Evolutionary conservation across 2,329 filamentous ascomycete genomes (phyloP).

Genomic region (Fusarium sp.): DNA sequence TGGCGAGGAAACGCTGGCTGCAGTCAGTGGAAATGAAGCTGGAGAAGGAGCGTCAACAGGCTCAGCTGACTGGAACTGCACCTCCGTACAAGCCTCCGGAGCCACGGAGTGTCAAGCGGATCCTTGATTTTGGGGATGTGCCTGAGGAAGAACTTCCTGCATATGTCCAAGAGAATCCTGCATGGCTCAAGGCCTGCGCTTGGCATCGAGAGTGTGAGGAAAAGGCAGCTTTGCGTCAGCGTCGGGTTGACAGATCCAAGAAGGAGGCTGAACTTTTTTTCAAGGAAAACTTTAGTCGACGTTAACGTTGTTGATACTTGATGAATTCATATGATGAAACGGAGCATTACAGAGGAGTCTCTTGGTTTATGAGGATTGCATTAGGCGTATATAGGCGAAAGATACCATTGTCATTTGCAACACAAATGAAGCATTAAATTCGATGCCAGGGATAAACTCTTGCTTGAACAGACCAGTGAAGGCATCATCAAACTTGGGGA

Average conservation of each 20-base stretch:
- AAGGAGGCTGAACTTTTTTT: conserved; percentile 46
- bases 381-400: neutral
- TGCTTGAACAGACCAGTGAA: neutral
- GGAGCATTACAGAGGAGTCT: conserved; percentile 1
- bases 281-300: conserved; percentile 17
- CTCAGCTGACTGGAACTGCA: conserved; percentile 14
- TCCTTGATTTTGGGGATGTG: conserved; percentile 56
- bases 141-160: conserved; percentile 59
- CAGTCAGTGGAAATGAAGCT: conserved; percentile 40
- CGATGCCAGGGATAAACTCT: neutral
- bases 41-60: conserved; percentile 29
- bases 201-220: conserved; percentile 55
- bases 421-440: neutral
- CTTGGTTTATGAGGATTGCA: neutral
- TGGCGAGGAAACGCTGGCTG: conserved; percentile 55
- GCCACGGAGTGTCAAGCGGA: conserved; percentile 49
- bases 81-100: conserved; percentile 47
- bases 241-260: conserved; percentile 32
- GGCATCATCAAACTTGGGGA: neutral
- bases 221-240: conserved; percentile 19
- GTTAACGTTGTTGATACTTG: conserved; percentile 1
- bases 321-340: neutral
- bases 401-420: neutral
- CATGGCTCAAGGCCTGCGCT: conserved; percentile 59
- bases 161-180: conserved; percentile 59